Base-by-base conservation (phyloP, 2,329 filamentous ascomycete species). In the Chaetomiaceae sp. region DNA sequence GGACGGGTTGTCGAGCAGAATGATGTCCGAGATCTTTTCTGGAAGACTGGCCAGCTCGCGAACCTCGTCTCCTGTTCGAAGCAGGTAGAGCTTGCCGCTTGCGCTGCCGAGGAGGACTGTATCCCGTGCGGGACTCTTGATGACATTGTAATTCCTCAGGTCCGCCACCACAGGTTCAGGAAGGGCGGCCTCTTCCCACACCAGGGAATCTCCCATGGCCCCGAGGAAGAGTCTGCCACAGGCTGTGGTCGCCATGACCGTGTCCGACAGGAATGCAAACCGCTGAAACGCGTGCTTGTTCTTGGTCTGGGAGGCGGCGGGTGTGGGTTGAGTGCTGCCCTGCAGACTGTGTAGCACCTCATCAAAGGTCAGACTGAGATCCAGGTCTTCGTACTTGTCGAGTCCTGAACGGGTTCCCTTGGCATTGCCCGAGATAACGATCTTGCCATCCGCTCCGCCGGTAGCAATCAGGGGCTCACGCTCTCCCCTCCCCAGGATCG, bases 401-500 rank as follows among this genome's bases (percentile, higher is more conserved):
- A 8, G 13, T 12, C 14, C 19, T 1, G 35, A 17, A 5, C 41
- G 13, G 1, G 2, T 9, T 2, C 14, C 30, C 37, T 6, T 27
- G 19, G 23, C 31, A 37, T 3, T 46, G 5, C 50, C 57, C 12
- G 55, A 70, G n/a, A 81, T 59, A 3, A 75, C 73, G 35, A 85
- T 75, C 56, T 76, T 81, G 14, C 90, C 86, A 68, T 99, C 93
- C 10, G 88, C 86, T n/a, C 89, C 93, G 12, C 93, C 93, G 2
- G 87, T 90, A 4, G 80, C 83, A 17, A 89, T 66, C 1, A 76
- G 55, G 0, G 73, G 60, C 13, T 64, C 65, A 13, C 65, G 58
- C 1, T 64, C 60, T 2, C 62, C 51, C 70, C 53, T 57, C 53
- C 23, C 50, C 2, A 66, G 58, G 7, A 77, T 54, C 12, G 79